phyloP scores from a whole-genome alignment of 2,329 filamentous ascomycete genomes.

The Dothiorella sarmentorum region DNA sequence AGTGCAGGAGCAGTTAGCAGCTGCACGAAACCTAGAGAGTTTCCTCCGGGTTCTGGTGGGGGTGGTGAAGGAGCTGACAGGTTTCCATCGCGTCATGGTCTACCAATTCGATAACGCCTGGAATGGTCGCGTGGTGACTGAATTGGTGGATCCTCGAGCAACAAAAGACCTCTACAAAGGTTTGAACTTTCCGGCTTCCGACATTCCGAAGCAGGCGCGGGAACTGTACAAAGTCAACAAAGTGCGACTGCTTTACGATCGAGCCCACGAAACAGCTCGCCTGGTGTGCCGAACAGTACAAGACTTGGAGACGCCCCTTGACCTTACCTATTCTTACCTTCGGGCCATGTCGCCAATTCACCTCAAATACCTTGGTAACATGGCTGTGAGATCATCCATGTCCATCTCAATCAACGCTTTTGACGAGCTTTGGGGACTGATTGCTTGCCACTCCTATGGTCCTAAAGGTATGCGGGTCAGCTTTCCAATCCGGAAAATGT shows the following conservation, averaged over 20 bases:
- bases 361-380: conserved; percentile 80
- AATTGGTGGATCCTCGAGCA: conserved; percentile 74
- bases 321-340: conserved; percentile 80
- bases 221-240: conserved; percentile 91
- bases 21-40: conserved; percentile 64
- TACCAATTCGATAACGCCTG: conserved; percentile 83
- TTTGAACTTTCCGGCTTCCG: conserved; percentile 81
- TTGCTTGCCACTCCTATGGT: conserved; percentile 82
- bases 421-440: conserved; percentile 79
- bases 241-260: conserved; percentile 80
- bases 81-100: conserved; percentile 89
- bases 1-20: conserved; percentile 79
- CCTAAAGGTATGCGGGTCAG: conserved; percentile 79
- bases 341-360: conserved; percentile 90
- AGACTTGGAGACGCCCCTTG: conserved; percentile 71
- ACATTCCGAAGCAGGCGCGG: conserved; percentile 79
- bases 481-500: conserved; percentile 90
- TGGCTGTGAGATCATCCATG: conserved; percentile 92
- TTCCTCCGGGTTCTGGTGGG: conserved; percentile 81
- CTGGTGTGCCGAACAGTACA: conserved; percentile 74
- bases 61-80: conserved; percentile 83
- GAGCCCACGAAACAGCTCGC: conserved; percentile 73
- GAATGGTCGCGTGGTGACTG: conserved; percentile 84
- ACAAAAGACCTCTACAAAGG: conserved; percentile 85
- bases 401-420: conserved; percentile 90